Base-by-base conservation (phyloP, 495 filamentous ascomycete genomes). In the Hypoxylon intermedium region DNA sequence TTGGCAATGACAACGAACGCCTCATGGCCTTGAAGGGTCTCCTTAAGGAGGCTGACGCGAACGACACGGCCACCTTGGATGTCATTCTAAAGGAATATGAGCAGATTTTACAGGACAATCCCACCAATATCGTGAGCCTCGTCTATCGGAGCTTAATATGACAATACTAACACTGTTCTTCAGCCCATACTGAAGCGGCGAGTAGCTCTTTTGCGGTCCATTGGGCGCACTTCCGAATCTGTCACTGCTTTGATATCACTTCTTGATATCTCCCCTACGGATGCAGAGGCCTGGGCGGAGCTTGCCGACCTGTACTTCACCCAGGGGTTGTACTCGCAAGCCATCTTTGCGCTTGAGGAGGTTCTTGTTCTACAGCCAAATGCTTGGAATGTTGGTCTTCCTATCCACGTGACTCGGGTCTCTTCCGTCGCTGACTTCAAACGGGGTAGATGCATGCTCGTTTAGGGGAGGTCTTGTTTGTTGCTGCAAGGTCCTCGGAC, bases 271-370 rank as follows among this genome's bases (percentile, higher is more conserved):
- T 88, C 89, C 7, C 93, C 94, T 4, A 97, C 90, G 6, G 95
- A 98, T 77, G 87, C 88, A 9, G 94, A 98, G 72, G 87, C 91
- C 13, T 98, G 94, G 94, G 86, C 91, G 47, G 94, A 98, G 77
- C 80, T 98, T 63, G 82, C 90, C 26, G 89, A 93, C 63, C 74
- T 97, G 26, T 98, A 98, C 71, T 76, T 91, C 40, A 75, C 79
- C 1, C 88, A 92, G 66, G 89, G 89, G 5, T 74, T 91, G 65
- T 89, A 88, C 63, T 71, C 83, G 16, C 93, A 97, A 70, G 91
- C 93, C 28, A 84, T 93, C 41, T 98, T 88, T 72, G 87, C 93
- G 60, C 76, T 96, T 31, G 95, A 98, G 68, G 94, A 98, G 71
- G 90, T 94, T 34, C 71, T 98, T 26, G 75, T 98, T 30, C 80